Conservation (phyloP, 352 stramenopile species). For the Phytophthora boehmeriae region DNA sequence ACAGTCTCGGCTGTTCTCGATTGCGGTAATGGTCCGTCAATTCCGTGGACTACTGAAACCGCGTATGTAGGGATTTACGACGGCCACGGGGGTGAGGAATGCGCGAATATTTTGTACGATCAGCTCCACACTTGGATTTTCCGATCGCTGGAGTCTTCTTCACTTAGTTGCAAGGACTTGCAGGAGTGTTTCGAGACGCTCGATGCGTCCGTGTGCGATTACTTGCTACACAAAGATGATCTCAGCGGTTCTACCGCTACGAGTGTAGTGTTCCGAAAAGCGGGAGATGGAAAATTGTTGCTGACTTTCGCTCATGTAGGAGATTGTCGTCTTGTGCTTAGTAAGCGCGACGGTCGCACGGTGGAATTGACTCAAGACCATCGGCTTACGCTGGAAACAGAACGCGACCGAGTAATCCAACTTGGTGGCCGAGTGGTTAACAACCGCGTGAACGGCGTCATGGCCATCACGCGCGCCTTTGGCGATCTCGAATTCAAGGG, state of each 20-base stretch:
- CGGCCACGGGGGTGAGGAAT: conserved; percentile 80
- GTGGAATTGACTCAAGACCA: conserved; percentile 75
- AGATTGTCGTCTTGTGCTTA: conserved; percentile 75
- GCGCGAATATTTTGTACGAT: conserved; percentile 72
- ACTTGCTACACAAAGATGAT: conserved; percentile 72
- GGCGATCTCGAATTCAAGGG: conserved; percentile 87
- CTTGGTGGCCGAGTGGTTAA: conserved; percentile 76
- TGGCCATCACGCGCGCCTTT: conserved; percentile 87
- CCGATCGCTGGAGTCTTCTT: conserved; percentile 31
- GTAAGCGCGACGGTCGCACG: conserved; percentile 40
- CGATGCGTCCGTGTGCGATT: conserved; percentile 74
- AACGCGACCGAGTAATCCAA: conserved; percentile 59
- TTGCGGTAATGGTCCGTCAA: conserved; percentile 9
- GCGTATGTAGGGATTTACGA: conserved; percentile 85
- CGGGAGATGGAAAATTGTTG: conserved; percentile 17
- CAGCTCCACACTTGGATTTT: conserved; percentile 79
- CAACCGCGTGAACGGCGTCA: conserved; percentile 83
- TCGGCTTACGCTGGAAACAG: conserved; percentile 47
- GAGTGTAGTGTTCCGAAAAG: conserved; percentile 48
- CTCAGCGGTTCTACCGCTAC: conserved; percentile 84
- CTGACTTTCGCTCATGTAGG: conserved; percentile 69
- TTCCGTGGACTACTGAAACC: conserved; percentile 19
- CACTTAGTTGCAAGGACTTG: conserved; percentile 30
- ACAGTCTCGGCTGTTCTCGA: conserved; percentile 30
- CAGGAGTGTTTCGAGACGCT: conserved; percentile 62